Evolutionary conservation across 371 early-diverging fungal species (phyloP).

Genomic region (Mucor piriformis): DNA sequence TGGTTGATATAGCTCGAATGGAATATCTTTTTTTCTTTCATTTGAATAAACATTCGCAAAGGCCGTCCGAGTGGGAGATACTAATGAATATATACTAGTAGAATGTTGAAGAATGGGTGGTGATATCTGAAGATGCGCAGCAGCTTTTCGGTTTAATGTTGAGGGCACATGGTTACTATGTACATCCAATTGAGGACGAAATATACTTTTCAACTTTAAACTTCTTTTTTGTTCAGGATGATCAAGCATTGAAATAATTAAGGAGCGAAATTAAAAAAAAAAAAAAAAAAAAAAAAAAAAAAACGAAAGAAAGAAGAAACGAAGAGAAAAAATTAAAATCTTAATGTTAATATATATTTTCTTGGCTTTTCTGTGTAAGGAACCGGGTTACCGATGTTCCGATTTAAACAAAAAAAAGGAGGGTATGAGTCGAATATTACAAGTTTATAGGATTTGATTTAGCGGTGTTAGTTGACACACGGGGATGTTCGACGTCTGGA

Average conservation of each 20-base stretch:
- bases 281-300: neutral
- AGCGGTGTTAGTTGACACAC: neutral
- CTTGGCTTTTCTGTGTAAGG: constrained; percentile 1
- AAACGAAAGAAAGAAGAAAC: neutral
- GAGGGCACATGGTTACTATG: constrained; percentile 1
- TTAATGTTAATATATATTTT: neutral
- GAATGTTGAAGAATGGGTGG: constrained; percentile 49
- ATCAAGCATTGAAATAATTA: constrained; percentile 5
- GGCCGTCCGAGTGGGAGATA: constrained; percentile 42
- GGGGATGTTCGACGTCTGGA: neutral
- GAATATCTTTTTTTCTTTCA: neutral
- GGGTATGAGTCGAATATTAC: neutral
- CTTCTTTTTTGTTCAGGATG: constrained; percentile 8
- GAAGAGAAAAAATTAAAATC: neutral
- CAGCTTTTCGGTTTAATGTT: constrained; percentile 6
- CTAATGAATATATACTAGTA: constrained; percentile 44
- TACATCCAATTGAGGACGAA: constrained; percentile 3
- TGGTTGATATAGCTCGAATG: constrained; percentile 38
- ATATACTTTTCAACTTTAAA: constrained; percentile 10
- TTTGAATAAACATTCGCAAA: constrained; percentile 9
- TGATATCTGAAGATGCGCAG: constrained; percentile 27
- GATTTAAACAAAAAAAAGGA: neutral
- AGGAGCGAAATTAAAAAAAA: neutral
- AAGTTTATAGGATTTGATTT: neutral
- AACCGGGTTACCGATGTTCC: constrained; percentile 9